Evolutionary conservation across 768 basidiomycete species (phyloP).

Genomic region (Mycena galericulata): DNA sequence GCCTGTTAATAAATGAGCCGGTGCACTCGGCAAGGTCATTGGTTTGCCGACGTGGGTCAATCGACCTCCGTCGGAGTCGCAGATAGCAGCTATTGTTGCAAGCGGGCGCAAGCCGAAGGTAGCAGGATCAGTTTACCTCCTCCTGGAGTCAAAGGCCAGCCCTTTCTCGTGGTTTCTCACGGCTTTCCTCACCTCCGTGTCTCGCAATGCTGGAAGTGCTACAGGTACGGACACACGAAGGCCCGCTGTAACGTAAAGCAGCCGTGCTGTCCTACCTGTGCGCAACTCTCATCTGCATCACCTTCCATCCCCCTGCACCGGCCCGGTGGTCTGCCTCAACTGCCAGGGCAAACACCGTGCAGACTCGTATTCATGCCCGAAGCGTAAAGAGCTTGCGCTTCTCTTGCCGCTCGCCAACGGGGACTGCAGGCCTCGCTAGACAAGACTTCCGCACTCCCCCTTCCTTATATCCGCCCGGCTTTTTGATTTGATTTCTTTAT

Average conservation of each 20-base stretch:
- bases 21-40: too few species aligned
- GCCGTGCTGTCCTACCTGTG: not conserved
- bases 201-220: not conserved
- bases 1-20: too few species aligned
- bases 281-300: not conserved
- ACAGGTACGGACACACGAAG: not conserved
- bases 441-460: too few species aligned
- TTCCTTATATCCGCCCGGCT: too few species aligned
- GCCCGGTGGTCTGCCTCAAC: not conserved
- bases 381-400: not conserved
- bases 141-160: not conserved
- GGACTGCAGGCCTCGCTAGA: too few species aligned
- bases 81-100: not conserved
- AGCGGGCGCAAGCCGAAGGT: not conserved
- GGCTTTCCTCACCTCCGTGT: constrained; percentile 11
- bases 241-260: not conserved
- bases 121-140: not conserved
- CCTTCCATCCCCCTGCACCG: not conserved
- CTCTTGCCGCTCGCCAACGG: too few species aligned
- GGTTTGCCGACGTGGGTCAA: too few species aligned
- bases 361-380: not conserved
- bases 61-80: too few species aligned
- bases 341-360: not conserved
- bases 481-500: too few species aligned
- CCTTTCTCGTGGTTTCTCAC: not conserved